These are phyloP conservation scores for Colletotrichum australisinense DNA, from an alignment of 2,329 filamentous ascomycete species.

Conservation along the genomic window DNA sequence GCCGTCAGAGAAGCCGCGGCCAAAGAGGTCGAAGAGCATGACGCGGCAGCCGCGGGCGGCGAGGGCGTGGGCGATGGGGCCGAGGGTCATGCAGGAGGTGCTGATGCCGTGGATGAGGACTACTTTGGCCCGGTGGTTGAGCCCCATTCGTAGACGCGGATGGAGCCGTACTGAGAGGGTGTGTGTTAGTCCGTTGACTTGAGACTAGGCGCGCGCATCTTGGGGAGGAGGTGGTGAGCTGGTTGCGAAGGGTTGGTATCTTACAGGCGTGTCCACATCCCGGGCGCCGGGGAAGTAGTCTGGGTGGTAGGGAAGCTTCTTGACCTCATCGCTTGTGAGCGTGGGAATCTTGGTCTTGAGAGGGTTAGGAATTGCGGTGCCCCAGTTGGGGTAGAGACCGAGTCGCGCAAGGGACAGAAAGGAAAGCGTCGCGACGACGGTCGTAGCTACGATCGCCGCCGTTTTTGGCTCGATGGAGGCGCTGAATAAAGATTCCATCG, in stretches of 20 bases:
- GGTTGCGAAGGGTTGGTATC: constrained; percentile 36
- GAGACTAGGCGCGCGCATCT: no score
- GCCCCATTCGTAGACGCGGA: constrained; percentile 86
- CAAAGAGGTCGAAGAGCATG: constrained; percentile 82
- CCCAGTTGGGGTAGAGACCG: constrained; percentile 53
- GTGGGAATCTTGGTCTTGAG: constrained; percentile 53
- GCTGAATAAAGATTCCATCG: constrained; percentile 45
- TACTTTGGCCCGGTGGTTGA: constrained; percentile 77
- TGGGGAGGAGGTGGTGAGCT: background rate
- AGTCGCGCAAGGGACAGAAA: constrained; percentile 49
- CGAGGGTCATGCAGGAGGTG: constrained; percentile 81
- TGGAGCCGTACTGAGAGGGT: constrained; percentile 70
- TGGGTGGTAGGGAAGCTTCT: constrained; percentile 67
- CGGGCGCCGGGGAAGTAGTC: constrained; percentile 78
- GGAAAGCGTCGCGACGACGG: constrained; percentile 54
- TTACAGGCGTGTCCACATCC: constrained; percentile 75
- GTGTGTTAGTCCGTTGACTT: constrained; percentile 5
- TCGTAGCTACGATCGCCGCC: constrained; percentile 50
- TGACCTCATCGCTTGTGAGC: constrained; percentile 49
- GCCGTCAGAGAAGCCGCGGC: constrained; percentile 74
- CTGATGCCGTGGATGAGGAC: constrained; percentile 87
- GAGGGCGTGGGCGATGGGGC: constrained; percentile 73
- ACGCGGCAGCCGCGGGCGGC: constrained; percentile 79
- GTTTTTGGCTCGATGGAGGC: constrained; percentile 41
- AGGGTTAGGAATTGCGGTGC: constrained; percentile 56